A percentile compares a stretch with the other conserved stretches of the same genome.
These are phyloP conservation scores for Grigorovia transvaalensis DNA, from an alignment of 805 yeast genomes.

Conservation along the genomic window DNA sequence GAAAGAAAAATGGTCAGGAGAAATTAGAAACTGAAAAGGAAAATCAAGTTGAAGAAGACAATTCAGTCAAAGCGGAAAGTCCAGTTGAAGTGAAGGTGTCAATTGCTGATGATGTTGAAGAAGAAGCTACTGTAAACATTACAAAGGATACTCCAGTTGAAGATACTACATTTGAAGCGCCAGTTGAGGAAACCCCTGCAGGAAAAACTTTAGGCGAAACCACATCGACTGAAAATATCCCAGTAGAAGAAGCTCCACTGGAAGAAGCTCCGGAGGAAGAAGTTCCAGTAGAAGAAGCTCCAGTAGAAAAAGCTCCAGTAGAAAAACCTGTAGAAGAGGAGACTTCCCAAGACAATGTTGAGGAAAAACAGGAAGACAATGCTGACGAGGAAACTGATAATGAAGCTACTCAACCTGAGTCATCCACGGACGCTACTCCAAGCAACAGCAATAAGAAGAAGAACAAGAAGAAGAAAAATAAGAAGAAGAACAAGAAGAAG, in stretches of 20 bases:
- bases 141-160: slow-evolving; percentile 4
- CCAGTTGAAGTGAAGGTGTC: slow-evolving; percentile 4
- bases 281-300: slow-evolving; percentile 1
- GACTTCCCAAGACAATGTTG: slow-evolving; percentile 1
- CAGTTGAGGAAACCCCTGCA: slow-evolving; percentile 5
- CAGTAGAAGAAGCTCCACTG: slow-evolving; percentile 2
- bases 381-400: slow-evolving; percentile 1
- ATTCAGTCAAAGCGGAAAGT: slow-evolving; percentile 1
- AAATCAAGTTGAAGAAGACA: not conserved
- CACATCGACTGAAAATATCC: not conserved
- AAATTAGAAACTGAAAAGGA: slow-evolving; percentile 4
- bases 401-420: slow-evolving; percentile 27
- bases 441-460: slow-evolving; percentile 16
- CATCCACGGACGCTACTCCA: slow-evolving; percentile 30
- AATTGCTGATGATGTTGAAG: slow-evolving; percentile 4
- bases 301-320: slow-evolving; percentile 1
- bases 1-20: slow-evolving; percentile 3
- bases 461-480: slow-evolving; percentile 24
- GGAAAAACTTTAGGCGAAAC: not conserved
- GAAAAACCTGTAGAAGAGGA: slow-evolving; percentile 2
- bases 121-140: slow-evolving; percentile 4
- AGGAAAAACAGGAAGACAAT: slow-evolving; percentile 3
- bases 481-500: slow-evolving; percentile 8
- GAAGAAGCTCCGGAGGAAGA: slow-evolving; percentile 8
- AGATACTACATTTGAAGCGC: slow-evolving; percentile 3